phyloP scores from a whole-genome alignment of 2,329 filamentous ascomycete species.

The Pseudogymnoascus sp. region DNA sequence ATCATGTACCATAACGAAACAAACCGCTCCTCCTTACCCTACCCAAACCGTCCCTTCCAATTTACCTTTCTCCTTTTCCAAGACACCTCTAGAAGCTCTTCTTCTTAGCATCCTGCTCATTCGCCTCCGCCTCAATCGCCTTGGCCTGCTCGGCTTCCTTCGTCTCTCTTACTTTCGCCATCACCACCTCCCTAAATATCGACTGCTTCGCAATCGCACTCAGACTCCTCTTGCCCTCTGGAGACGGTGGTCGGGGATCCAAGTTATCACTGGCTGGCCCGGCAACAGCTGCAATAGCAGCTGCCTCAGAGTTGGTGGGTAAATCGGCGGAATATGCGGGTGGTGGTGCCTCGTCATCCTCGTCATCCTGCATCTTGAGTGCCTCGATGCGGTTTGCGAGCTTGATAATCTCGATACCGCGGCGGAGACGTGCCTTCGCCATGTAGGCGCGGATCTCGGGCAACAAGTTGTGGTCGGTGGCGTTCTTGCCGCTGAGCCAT shows the following conservation, averaged over 20 bases:
- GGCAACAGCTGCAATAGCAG: conserved; percentile 39
- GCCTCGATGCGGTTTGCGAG: conserved; percentile 91
- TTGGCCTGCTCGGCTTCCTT: conserved; percentile 78
- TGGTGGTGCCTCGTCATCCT: conserved; percentile 69
- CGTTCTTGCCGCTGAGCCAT: conserved; percentile 87
- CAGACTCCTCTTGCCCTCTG: conserved; percentile 34
- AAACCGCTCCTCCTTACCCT: not conserved
- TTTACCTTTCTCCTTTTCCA: not conserved
- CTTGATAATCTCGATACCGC: conserved; percentile 93
- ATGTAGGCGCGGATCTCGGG: conserved; percentile 95
- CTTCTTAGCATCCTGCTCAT: conserved; percentile 20
- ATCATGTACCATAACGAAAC: not conserved
- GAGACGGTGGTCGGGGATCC: conserved; percentile 8
- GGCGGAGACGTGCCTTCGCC: conserved; percentile 80
- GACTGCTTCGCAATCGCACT: conserved; percentile 50
- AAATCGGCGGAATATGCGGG: conserved; percentile 53
- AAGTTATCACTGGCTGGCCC: conserved; percentile 13
- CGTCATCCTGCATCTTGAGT: conserved; percentile 88
- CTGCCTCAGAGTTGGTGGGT: conserved; percentile 47
- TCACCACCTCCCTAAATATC: conserved; percentile 89
- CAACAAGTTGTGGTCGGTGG: conserved; percentile 91
- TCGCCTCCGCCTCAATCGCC: conserved; percentile 47
- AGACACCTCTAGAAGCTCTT: not conserved
- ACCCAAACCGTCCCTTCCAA: not conserved
- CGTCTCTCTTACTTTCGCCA: conserved; percentile 88